phyloP scores from a whole-genome alignment of 495 filamentous ascomycete species.

The Penicillium steckii region DNA sequence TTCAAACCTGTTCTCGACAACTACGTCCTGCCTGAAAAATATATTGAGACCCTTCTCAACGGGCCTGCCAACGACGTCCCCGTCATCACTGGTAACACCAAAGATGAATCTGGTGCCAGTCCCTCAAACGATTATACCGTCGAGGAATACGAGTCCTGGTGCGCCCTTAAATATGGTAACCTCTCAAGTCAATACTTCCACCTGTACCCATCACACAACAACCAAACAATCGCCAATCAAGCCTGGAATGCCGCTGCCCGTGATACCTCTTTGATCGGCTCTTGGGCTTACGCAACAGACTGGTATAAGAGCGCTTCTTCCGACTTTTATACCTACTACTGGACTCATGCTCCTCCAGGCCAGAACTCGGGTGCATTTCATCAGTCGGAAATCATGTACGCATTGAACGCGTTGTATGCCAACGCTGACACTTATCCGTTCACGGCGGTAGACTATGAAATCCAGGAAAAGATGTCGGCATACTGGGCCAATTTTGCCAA shows the following conservation, averaged over 20 bases:
- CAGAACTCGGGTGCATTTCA: slow-evolving; percentile 29
- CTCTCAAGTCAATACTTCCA: slow-evolving; percentile 21
- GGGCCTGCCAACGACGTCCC: slow-evolving; percentile 39
- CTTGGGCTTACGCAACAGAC: slow-evolving; percentile 25
- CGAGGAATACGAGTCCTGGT: slow-evolving; percentile 22
- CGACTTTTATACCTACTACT: slow-evolving; percentile 34
- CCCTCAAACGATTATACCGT: slow-evolving; percentile 21
- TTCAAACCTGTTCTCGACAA: slow-evolving; percentile 32
- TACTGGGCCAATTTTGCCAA: slow-evolving; percentile 36
- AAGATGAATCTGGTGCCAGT: slow-evolving; percentile 29
- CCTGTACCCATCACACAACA: slow-evolving; percentile 22
- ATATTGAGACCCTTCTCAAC: slow-evolving; percentile 22
- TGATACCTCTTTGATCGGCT: slow-evolving; percentile 21
- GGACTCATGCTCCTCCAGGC: slow-evolving; percentile 29
- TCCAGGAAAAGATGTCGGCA: slow-evolving; percentile 22
- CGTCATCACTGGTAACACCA: slow-evolving; percentile 31
- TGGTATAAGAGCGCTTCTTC: slow-evolving; percentile 27
- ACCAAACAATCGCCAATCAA: slow-evolving; percentile 16
- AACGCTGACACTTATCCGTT: slow-evolving; percentile 24
- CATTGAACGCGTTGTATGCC: slow-evolving; percentile 26
- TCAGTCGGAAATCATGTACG: slow-evolving; percentile 32
- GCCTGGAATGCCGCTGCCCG: slow-evolving; percentile 30
- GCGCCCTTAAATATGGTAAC: slow-evolving; percentile 24
- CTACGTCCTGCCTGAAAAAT: slow-evolving; percentile 27
- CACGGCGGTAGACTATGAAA: slow-evolving; percentile 22